Percentiles rank a stretch among this genome's conserved stretches.
These are phyloP conservation scores for Hamamelis virginiana DNA, from an alignment of 164 flowering plant species.

Conservation along the genomic window DNA sequence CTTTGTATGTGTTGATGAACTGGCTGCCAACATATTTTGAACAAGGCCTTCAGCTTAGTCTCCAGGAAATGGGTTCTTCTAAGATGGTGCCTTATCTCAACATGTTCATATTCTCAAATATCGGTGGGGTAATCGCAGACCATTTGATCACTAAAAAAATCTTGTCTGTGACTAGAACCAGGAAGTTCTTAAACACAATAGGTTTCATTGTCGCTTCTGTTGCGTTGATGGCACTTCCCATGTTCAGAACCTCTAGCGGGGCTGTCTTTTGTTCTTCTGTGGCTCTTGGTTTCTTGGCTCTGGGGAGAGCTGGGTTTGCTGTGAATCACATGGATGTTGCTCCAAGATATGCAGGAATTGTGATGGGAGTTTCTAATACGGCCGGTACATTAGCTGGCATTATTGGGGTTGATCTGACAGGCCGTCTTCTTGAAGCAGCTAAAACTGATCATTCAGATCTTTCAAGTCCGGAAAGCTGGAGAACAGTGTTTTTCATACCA, in stretches of 20 bases:
- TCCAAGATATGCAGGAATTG: conserved; percentile 87
- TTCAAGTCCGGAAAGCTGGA: conserved; percentile 79
- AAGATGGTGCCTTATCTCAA: conserved; percentile 92
- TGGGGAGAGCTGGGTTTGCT: conserved; percentile 94
- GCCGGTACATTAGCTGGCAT: conserved; percentile 91
- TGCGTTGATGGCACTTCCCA: conserved; percentile 72
- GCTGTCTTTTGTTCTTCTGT: conserved; percentile 82
- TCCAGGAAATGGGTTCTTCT: conserved; percentile 87
- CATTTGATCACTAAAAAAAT: conserved; percentile 66
- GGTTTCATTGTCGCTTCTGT: conserved; percentile 78
- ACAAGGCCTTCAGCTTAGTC: conserved; percentile 74
- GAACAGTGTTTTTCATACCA: conserved; percentile 64
- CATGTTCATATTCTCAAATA: conserved; percentile 88
- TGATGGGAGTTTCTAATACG: conserved; percentile 96
- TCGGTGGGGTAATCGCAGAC: conserved; percentile 89
- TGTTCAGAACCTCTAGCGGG: conserved; percentile 62
- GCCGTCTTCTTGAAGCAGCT: conserved; percentile 77
- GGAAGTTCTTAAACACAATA: conserved; percentile 74
- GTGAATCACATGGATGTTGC: conserved; percentile 96
- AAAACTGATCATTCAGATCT: conserved; percentile 54
- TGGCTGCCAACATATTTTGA: conserved; percentile 92
- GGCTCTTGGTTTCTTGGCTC: conserved; percentile 86
- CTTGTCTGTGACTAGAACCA: conserved; percentile 65
- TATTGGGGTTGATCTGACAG: conserved; percentile 82
- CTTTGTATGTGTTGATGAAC: conserved; percentile 82